Conservation (phyloP, 208 protist species). For the Trypanosoma melophagium region DNA sequence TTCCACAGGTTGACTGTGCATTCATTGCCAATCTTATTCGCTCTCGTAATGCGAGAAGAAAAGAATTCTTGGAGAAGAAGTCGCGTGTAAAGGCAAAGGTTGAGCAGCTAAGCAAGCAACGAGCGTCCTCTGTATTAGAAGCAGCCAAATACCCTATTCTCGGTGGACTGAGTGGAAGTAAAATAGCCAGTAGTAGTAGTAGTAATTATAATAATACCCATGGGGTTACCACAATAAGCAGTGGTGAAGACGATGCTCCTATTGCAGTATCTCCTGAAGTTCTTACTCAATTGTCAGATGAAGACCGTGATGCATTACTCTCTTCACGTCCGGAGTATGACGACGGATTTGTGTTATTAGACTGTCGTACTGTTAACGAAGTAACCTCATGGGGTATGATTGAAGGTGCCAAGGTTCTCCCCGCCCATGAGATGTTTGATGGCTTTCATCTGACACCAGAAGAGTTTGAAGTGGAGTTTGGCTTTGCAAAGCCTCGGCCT, state of each 20-base stretch:
- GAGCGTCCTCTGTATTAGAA: slow-evolving; percentile 37
- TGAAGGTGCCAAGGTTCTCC: slow-evolving; percentile 79
- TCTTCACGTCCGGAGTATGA: slow-evolving; percentile 68
- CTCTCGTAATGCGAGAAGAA: slow-evolving; percentile 44
- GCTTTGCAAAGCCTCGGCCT: slow-evolving; percentile 68
- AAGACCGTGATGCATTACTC: slow-evolving; percentile 53
- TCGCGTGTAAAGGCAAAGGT: slow-evolving; percentile 22
- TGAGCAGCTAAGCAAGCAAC: slow-evolving; percentile 42
- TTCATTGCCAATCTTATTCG: slow-evolving; percentile 77
- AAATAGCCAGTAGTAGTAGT: too few species aligned
- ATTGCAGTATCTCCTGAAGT: slow-evolving; percentile 45
- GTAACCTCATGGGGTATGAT: slow-evolving; percentile 85
- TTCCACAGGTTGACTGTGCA: slow-evolving; percentile 78
- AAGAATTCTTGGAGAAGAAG: slow-evolving; percentile 56
- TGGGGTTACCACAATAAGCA: too few species aligned
- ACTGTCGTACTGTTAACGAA: slow-evolving; percentile 85
- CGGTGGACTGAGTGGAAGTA: slow-evolving; percentile 33
- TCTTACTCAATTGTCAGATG: slow-evolving; percentile 38
- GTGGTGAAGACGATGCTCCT: slow-evolving; percentile 34
- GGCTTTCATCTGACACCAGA: slow-evolving; percentile 75
- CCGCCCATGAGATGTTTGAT: slow-evolving; percentile 81
- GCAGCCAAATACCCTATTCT: slow-evolving; percentile 36
- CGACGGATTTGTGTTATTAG: slow-evolving; percentile 73
- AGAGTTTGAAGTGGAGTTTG: slow-evolving; percentile 68
- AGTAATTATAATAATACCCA: too few species aligned